A percentile compares a stretch with the other conserved stretches of the same genome.
phyloP scores from a whole-genome alignment of 1,284 basidiomycete species.

The Grifola frondosa region DNA sequence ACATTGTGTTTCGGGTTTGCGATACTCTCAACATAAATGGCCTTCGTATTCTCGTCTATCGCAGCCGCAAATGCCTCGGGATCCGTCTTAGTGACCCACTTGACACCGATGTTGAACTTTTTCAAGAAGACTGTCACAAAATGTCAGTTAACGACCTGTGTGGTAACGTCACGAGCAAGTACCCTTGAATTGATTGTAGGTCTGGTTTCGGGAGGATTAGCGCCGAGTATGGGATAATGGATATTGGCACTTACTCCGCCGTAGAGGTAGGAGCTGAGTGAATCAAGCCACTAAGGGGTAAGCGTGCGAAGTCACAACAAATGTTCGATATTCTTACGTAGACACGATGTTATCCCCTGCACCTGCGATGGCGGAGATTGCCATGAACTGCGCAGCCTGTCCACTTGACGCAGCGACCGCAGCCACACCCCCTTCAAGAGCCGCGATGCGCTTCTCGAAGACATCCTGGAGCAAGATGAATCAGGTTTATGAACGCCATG shows the following conservation, averaged over 20 bases:
- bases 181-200: constrained; percentile 91
- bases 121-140: constrained; percentile 50
- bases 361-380: constrained; percentile 63
- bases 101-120: constrained; percentile 76
- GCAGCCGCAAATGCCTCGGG: constrained; percentile 70
- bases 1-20: constrained; percentile 85
- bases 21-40: constrained; percentile 81
- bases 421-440: constrained; percentile 79
- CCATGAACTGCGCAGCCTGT: constrained; percentile 81
- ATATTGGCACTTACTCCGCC: constrained; percentile 52
- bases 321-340: constrained; percentile 54
- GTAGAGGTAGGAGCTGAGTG: constrained; percentile 63
- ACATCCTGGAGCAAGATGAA: constrained; percentile 53
- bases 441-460: constrained; percentile 83
- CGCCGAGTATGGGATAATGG: neutral
- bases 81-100: constrained; percentile 67
- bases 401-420: constrained; percentile 81
- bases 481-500: too few relatives aligned
- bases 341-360: constrained; percentile 84
- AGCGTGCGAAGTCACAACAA: neutral
- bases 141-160: constrained; percentile 7
- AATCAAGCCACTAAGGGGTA: neutral
- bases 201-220: constrained; percentile 40
- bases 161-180: constrained; percentile 6
- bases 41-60: constrained; percentile 78